Evolutionary conservation across 1,284 basidiomycete species (phyloP), one percentile per base, ranked within the genome.

Genomic region (Ceratobasidium sp.): DNA sequence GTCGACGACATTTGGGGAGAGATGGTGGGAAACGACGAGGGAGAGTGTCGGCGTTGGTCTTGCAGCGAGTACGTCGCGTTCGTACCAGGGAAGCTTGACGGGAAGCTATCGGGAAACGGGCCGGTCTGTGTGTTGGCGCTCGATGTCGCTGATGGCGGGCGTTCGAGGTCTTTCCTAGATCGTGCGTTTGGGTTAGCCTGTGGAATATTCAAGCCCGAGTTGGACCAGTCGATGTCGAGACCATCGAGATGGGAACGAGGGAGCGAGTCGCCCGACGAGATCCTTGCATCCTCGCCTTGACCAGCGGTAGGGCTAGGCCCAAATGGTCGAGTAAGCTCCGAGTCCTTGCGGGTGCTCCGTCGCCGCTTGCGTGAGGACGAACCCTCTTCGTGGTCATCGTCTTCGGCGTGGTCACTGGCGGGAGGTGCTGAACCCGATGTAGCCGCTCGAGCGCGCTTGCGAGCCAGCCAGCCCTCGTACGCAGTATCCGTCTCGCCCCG

Each of bases 401-500:
- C 51, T 49, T 46, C 59, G 36, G 49, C 71, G 71, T 76, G 66
- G 67, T 67, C 74, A 74, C 70, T 54, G 67, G 58, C 54, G 42
- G 49, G 30, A 49, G 53, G 58, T 75, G 74, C 46, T 72, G 76
- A 59, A 69, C 63, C n/a, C 40, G 23, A 23, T 69, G 73, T 56
- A 75, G 72, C 60, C 73, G 75, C 30, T 72, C 70, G 18, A 73
- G 71, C 53, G 75, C 90, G 86, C 38, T 86, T 81, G 54, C 82
- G 77, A 3, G 79, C 76, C 74, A 93, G 87, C 77, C 91, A 95
- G 59, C 92, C 90, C 78, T 95, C 93, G 84, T 90, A 94, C 33
- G 93, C 94, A 0, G 93, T 94, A 79, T 96, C 94, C 0, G 93
- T 94, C 81, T 96, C 94, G 1, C 91, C 87, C 77, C 88, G 88